Evolutionary conservation across 352 stramenopile species (phyloP).

Genomic region (Globisporangium takayamanum): DNA sequence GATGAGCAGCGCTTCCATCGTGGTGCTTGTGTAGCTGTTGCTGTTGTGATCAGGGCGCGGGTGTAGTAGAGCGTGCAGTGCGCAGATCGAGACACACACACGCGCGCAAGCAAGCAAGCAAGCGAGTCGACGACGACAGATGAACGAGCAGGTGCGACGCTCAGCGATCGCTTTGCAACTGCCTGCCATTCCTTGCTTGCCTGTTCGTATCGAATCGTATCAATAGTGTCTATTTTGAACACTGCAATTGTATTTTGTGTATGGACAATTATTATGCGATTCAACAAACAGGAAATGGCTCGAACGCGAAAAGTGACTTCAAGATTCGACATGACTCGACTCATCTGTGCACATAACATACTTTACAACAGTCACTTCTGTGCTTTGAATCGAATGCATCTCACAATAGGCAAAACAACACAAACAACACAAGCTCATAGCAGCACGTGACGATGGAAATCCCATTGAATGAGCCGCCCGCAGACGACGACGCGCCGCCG

Average conservation of each 20-base stretch:
- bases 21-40: background rate
- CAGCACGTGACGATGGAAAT: constrained; percentile 30
- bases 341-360: too few relatives aligned
- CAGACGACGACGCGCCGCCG: constrained; percentile 13
- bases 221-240: background rate
- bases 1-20: constrained; percentile 55
- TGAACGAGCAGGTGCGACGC: background rate
- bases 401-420: too few relatives aligned
- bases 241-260: background rate
- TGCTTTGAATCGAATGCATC: too few relatives aligned
- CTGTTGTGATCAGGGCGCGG: too few relatives aligned
- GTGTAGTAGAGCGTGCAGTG: too few relatives aligned
- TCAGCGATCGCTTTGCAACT: constrained; percentile 5
- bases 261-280: background rate
- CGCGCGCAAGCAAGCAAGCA: too few relatives aligned
- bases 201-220: constrained; percentile 4
- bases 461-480: constrained; percentile 30
- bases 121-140: too few relatives aligned
- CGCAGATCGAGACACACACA: too few relatives aligned
- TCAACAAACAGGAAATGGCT: background rate
- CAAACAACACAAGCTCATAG: background rate
- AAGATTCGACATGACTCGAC: too few relatives aligned
- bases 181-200: constrained; percentile 13
- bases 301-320: too few relatives aligned
- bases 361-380: too few relatives aligned